A percentile compares a stretch with the other conserved stretches of the same genome.
These are phyloP conservation scores for Wickerhamiella hasegawae DNA, from an alignment of 805 yeast species.

Conservation along the genomic window DNA sequence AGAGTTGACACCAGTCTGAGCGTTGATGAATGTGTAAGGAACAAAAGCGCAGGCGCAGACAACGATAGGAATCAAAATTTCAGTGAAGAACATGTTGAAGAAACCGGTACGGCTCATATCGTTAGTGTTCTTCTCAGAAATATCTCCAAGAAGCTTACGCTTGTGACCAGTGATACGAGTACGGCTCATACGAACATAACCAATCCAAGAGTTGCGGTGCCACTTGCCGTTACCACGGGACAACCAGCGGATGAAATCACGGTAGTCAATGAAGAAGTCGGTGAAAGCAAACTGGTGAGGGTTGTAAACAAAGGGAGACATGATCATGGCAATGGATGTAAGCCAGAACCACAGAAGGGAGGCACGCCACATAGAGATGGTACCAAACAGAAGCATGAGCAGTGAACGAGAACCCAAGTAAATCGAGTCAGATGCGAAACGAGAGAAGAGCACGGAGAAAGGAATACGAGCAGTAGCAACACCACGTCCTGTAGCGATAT, in stretches of 20 bases:
- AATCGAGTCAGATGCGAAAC: constrained; percentile 61
- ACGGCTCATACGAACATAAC: constrained; percentile 56
- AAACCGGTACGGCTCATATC: constrained; percentile 65
- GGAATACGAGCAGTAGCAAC: constrained; percentile 74
- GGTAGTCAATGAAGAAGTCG: constrained; percentile 90
- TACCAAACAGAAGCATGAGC: constrained; percentile 57
- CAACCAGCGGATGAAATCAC: constrained; percentile 82
- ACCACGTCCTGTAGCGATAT: constrained; percentile 87
- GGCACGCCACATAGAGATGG: constrained; percentile 82
- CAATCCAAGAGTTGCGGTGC: constrained; percentile 67
- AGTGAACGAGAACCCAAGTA: constrained; percentile 61
- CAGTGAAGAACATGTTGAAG: constrained; percentile 63
- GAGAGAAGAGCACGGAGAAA: constrained; percentile 55
- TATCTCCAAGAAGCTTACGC: constrained; percentile 48
- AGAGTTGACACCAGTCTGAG: constrained; percentile 62
- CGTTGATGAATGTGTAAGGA: constrained; percentile 67
- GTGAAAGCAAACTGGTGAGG: constrained; percentile 97
- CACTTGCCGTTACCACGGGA: constrained; percentile 58
- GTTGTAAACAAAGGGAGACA: constrained; percentile 89
- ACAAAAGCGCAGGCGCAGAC: constrained; percentile 52
- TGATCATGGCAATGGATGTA: constrained; percentile 68
- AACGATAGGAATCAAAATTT: constrained; percentile 55
- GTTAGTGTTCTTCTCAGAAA: constrained; percentile 47
- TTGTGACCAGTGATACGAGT: constrained; percentile 88
- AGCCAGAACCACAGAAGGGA: constrained; percentile 97